Evolutionary conservation across 1,284 basidiomycete genomes (phyloP).

Genomic region (Rhodofomes roseus): DNA sequence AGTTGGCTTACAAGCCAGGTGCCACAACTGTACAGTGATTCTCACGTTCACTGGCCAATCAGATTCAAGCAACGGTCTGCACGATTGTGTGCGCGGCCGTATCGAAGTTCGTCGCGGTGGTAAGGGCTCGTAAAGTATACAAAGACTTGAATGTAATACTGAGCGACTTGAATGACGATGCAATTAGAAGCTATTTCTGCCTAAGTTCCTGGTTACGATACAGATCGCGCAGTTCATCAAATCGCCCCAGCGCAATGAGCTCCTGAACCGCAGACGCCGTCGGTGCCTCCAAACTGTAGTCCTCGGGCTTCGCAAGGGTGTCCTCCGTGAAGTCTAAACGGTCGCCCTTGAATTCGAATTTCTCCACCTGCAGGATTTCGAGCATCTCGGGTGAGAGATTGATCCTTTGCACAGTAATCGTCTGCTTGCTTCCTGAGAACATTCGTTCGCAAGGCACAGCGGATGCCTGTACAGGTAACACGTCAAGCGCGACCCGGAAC

Average conservation of each 20-base stretch:
- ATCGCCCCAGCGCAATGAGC: background rate
- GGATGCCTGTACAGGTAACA: conserved; percentile 24
- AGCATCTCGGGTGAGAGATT: conserved; percentile 14
- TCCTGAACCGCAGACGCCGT: background rate
- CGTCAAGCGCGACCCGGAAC: conserved; percentile 19
- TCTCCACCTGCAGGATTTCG: conserved; percentile 25
- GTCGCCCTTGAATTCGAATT: conserved; percentile 10
- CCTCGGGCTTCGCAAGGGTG: background rate
- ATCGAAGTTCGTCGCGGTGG: too few species aligned
- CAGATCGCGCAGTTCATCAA: background rate
- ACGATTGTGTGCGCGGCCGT: too few species aligned
- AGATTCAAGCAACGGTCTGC: too few species aligned
- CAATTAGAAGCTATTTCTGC: background rate
- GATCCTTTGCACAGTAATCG: conserved; percentile 11
- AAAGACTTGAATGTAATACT: too few species aligned
- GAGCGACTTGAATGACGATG: background rate
- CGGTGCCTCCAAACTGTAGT: background rate
- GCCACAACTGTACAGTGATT: too few species aligned
- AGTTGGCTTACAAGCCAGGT: too few species aligned
- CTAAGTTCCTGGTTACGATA: background rate
- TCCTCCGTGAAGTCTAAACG: background rate
- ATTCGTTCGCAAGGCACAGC: conserved; percentile 26
- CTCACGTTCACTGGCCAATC: too few species aligned
- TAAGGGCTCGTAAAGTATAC: too few species aligned
- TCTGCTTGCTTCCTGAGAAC: conserved; percentile 26